Base-by-base conservation (phyloP, 768 basidiomycete genomes). In the Tubosaeta sp. region DNA sequence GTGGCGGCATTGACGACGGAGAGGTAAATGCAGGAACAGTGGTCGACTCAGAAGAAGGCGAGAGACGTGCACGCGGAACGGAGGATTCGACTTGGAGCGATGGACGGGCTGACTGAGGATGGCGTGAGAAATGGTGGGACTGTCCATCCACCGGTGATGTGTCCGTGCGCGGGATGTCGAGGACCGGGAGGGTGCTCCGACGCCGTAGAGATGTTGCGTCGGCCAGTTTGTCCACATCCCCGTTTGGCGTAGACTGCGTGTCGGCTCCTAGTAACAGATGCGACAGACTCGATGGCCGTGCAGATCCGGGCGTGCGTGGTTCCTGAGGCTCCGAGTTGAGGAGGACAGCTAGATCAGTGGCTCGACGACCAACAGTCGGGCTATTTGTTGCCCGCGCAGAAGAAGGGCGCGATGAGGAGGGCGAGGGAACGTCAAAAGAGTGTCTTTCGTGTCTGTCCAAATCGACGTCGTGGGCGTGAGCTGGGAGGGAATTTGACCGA, bases 271-370 rank as follows among this genome's bases (percentile, higher is more conserved):
- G 61, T 6, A 75, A 57, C 19, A 75, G 59, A 54, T 75, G 74
- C 1, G 74, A 72, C 53, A 75, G 58, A 40, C 74, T 74, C 31
- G 81, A 79, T 35, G 78, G 69, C 10, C 63, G 64, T 38, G 72
- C 68, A 36, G 71, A 68, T 54, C 48, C 62, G 58, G 63, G 59
- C 56, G 71, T 59, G 60, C 70, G 52, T 57, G 68, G 70, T 19
- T 70, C 68, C 41, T 65, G 70, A n/a, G 77, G 67, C 54, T 78
- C 78, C 54, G 78, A 76, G 71, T 90, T 89, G 68, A 90, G 82
- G 22, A 90, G 76, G 38, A 84, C 80, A 35, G 87, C 78, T n/a
- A 90, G 77, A 70, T 85, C 83, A 25, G 87, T 90, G 9, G 87
- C 85, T 22, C 87, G 76, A 51, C 84, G 77, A 29, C 72, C 60